phyloP scores from a whole-genome alignment of 495 filamentous ascomycete species.

The Aspergillus panamensis region DNA sequence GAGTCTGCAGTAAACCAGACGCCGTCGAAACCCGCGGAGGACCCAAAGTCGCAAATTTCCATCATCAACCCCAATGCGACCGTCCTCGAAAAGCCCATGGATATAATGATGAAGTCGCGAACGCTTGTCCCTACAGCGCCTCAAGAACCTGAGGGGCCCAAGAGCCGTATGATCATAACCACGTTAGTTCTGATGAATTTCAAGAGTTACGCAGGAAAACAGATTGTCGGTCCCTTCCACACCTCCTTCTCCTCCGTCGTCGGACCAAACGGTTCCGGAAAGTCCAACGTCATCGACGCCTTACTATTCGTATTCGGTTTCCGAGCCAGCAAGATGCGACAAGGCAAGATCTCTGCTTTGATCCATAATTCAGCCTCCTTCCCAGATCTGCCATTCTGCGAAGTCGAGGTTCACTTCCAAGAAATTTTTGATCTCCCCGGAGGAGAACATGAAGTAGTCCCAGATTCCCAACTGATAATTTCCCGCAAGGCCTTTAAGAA shows the following conservation, averaged over 20 bases:
- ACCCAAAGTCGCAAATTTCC: conserved; percentile 49
- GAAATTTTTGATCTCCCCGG: conserved; percentile 85
- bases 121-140: conserved; percentile 59
- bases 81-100: conserved; percentile 83
- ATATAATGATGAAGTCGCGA: conserved; percentile 87
- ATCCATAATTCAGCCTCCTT: conserved; percentile 92
- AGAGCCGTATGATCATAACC: conserved; percentile 83
- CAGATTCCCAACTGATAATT: conserved; percentile 78
- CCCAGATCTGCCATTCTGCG: conserved; percentile 82
- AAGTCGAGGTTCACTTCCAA: conserved; percentile 93
- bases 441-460: conserved; percentile 68
- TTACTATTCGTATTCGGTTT: conserved; percentile 98
- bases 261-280: conserved; percentile 95
- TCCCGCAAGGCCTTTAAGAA: conserved; percentile 96
- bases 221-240: conserved; percentile 96
- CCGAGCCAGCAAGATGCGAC: conserved; percentile 97
- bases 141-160: conserved; percentile 69
- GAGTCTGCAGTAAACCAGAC: conserved; percentile 61
- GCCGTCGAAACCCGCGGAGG: conserved; percentile 38
- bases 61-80: conserved; percentile 71
- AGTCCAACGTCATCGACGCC: conserved; percentile 98
- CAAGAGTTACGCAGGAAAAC: conserved; percentile 95
- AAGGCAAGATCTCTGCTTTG: conserved; percentile 95
- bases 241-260: conserved; percentile 98
- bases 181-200: conserved; percentile 90